Conservation (phyloP, 2,329 filamentous ascomycete genomes). For the Cladosporium colombiae region DNA sequence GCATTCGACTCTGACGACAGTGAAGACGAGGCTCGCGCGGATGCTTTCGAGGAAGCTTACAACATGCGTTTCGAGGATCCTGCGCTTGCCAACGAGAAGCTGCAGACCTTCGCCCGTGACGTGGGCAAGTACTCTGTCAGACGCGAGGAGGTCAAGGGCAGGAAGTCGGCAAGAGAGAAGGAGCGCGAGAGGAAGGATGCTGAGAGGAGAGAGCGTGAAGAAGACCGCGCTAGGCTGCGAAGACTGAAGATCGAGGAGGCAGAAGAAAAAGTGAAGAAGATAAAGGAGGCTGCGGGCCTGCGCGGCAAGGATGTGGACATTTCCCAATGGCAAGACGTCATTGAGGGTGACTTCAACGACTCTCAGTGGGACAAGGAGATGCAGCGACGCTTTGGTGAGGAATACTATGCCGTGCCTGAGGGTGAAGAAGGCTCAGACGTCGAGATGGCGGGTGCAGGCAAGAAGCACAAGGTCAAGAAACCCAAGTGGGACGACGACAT, state of each 20-base stretch:
- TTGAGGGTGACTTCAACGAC: constrained; percentile 87
- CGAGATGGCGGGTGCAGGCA: constrained; percentile 43
- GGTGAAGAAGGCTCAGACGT: constrained; percentile 43
- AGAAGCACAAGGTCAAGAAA: constrained; percentile 71
- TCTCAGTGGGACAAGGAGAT: constrained; percentile 90
- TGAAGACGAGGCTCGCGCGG: constrained; percentile 71
- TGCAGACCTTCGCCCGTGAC: constrained; percentile 88
- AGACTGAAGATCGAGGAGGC: constrained; percentile 90
- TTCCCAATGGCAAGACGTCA: constrained; percentile 79
- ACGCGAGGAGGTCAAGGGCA: constrained; percentile 78
- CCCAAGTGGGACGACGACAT: constrained; percentile 96
- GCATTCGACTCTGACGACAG: constrained; percentile 92
- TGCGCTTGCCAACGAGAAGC: constrained; percentile 78
- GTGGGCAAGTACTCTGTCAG: constrained; percentile 80
- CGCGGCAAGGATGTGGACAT: constrained; percentile 63
- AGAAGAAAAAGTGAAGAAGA: constrained; percentile 80
- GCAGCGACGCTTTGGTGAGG: constrained; percentile 81
- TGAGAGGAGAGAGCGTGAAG: constrained; percentile 72
- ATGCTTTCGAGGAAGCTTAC: constrained; percentile 88
- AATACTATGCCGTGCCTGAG: constrained; percentile 78
- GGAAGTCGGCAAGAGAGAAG: constrained; percentile 76
- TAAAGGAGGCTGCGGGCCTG: constrained; percentile 85
- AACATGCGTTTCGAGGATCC: constrained; percentile 96
- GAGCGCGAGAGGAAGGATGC: constrained; percentile 77
- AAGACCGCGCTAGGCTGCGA: constrained; percentile 79